A percentile compares a stretch with the other conserved stretches of the same genome.
These are phyloP conservation scores for Claviceps pazoutovae DNA, from an alignment of 2,329 filamentous ascomycete genomes.

Conservation along the genomic window DNA sequence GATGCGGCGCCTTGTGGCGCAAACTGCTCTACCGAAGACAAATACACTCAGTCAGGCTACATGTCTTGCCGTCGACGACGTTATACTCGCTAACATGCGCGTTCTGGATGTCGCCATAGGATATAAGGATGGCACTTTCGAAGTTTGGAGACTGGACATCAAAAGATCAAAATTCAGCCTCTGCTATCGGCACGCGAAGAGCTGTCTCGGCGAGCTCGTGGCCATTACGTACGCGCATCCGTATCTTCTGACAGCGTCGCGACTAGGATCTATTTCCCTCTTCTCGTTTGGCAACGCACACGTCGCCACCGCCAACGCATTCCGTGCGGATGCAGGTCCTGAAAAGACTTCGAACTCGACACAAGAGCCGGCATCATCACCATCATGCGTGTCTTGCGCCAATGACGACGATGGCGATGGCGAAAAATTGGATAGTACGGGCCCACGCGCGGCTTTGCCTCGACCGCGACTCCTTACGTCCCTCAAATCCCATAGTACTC, in stretches of 20 bases:
- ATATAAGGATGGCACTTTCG: conserved; percentile 58
- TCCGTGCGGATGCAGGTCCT: background rate
- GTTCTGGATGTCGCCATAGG: conserved; percentile 51
- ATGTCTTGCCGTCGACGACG: conserved; percentile 51
- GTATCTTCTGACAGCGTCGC: conserved; percentile 67
- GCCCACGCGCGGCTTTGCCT: conserved; percentile 6
- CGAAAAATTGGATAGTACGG: too few relatives aligned
- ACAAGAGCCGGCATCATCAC: background rate
- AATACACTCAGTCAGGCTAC: conserved; percentile 31
- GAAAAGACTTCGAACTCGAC: background rate
- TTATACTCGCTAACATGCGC: conserved; percentile 24
- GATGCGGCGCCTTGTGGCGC: conserved; percentile 45
- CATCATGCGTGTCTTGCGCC: background rate
- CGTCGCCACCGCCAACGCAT: background rate
- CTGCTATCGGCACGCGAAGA: conserved; percentile 46
- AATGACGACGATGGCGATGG: background rate
- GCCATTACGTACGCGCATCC: conserved; percentile 60
- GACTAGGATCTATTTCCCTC: conserved; percentile 58
- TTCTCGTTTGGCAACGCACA: conserved; percentile 45
- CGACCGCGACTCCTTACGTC: conserved; percentile 50
- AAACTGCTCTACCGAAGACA: conserved; percentile 20
- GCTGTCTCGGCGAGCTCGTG: conserved; percentile 50
- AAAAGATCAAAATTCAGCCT: conserved; percentile 27
- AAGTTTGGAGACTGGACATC: conserved; percentile 49
- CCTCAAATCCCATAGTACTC: conserved; percentile 65